phyloP scores from a whole-genome alignment of 1,284 basidiomycete species.

The Ustilago trichophora region DNA sequence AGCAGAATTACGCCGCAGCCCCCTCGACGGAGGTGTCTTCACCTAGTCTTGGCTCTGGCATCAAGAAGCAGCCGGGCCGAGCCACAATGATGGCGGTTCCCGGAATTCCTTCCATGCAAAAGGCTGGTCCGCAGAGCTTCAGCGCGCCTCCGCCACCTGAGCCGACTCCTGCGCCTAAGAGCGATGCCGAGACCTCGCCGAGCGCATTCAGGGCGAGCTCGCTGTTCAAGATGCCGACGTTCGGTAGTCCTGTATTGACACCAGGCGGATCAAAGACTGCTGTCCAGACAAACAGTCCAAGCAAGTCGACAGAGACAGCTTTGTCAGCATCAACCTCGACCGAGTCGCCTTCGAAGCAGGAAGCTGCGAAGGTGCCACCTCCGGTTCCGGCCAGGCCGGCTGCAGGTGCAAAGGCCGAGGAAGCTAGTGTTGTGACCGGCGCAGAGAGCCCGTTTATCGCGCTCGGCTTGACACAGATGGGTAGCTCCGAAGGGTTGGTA shows the following conservation, averaged over 20 bases:
- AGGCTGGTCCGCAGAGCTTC: constrained; percentile 52
- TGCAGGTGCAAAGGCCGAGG: background rate
- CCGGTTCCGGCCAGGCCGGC: constrained; percentile 6
- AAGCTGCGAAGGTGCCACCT: constrained; percentile 1
- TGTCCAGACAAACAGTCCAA: background rate
- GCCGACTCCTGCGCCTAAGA: background rate
- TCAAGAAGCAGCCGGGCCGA: constrained; percentile 53
- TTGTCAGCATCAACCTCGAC: background rate
- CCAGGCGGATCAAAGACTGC: background rate
- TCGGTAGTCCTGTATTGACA: constrained; percentile 28
- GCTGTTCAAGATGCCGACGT: constrained; percentile 41
- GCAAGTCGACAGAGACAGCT: background rate
- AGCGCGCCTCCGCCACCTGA: constrained; percentile 39
- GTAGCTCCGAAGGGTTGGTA: background rate
- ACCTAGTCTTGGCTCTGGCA: constrained; percentile 23
- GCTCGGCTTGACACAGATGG: constrained; percentile 23
- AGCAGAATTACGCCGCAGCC: constrained; percentile 1
- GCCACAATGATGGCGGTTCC: constrained; percentile 61
- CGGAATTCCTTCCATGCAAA: constrained; percentile 57
- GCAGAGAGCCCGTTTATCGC: background rate
- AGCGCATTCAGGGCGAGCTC: constrained; percentile 26
- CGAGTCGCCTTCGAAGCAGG: constrained; percentile 1
- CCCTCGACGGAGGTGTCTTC: constrained; percentile 4
- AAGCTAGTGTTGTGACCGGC: background rate
- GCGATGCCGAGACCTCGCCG: constrained; percentile 21